phyloP scores from a whole-genome alignment of 192 early-diverging fungal genomes.

The Thoreauomyces humboldtii region DNA sequence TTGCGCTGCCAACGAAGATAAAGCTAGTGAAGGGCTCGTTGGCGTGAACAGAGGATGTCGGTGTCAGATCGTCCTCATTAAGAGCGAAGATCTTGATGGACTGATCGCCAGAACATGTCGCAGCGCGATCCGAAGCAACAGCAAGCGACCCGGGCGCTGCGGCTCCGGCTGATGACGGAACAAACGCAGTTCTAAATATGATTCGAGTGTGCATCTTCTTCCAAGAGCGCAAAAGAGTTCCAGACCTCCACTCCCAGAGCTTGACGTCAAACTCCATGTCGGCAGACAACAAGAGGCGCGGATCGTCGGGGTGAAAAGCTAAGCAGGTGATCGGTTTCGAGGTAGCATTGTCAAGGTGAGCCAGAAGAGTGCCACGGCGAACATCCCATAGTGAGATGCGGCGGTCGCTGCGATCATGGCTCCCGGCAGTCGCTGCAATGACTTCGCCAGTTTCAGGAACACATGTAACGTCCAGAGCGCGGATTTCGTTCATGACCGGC shows the following conservation, averaged over 20 bases:
- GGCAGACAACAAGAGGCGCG: conserved; percentile 38
- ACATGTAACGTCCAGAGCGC: conserved; percentile 38
- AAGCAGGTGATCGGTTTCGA: conserved; percentile 44
- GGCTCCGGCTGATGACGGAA: no score
- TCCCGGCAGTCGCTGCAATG: conserved; percentile 44
- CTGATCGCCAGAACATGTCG: conserved; percentile 58
- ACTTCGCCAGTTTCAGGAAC: conserved; percentile 35
- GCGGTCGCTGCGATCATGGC: conserved; percentile 44
- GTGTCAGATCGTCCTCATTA: conserved; percentile 18
- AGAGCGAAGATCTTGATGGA: conserved; percentile 49
- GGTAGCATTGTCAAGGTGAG: conserved; percentile 49
- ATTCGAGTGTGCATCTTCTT: conserved; percentile 53
- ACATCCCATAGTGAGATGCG: conserved; percentile 54
- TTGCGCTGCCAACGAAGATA: conserved; percentile 42
- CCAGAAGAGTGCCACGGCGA: conserved; percentile 31
- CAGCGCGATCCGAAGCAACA: conserved; percentile 37
- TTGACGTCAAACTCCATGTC: conserved; percentile 64
- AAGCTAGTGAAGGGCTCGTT: conserved; percentile 63
- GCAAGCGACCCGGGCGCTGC: no score
- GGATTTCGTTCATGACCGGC: conserved; percentile 36
- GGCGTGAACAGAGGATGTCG: conserved; percentile 42
- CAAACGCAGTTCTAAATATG: conserved; percentile 40
- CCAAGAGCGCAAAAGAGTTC: conserved; percentile 37
- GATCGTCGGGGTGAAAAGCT: conserved; percentile 41
- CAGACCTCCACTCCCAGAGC: conserved; percentile 51